phyloP scores from a whole-genome alignment of 2,329 filamentous ascomycete genomes.

The Teratosphaeria epicoccoides region DNA sequence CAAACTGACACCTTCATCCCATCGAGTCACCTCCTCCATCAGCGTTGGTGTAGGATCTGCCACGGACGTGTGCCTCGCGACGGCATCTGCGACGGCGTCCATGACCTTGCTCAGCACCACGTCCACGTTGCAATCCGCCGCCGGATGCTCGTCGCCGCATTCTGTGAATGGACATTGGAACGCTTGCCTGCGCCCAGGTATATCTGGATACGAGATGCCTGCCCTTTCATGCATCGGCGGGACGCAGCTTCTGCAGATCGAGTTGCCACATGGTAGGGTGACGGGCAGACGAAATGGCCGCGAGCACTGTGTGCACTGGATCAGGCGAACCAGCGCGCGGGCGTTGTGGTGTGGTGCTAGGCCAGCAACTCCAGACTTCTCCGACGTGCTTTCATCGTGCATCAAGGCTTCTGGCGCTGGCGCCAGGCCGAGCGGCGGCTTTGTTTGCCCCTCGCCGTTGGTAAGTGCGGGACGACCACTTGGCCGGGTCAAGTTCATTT shows the following conservation, averaged over 20 bases:
- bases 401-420: slow-evolving; percentile 27
- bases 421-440: neutral
- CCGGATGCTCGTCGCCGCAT: slow-evolving; percentile 61
- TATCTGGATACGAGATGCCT: slow-evolving; percentile 68
- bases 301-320: slow-evolving; percentile 70
- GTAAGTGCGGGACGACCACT: neutral
- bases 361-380: slow-evolving; percentile 24
- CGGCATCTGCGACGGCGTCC: slow-evolving; percentile 45
- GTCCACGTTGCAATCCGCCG: slow-evolving; percentile 66
- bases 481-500: slow-evolving; percentile 4
- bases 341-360: slow-evolving; percentile 44
- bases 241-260: slow-evolving; percentile 64
- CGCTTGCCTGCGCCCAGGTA: slow-evolving; percentile 54
- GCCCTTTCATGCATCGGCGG: slow-evolving; percentile 53
- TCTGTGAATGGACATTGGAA: slow-evolving; percentile 62
- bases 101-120: slow-evolving; percentile 66
- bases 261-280: slow-evolving; percentile 71
- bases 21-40: slow-evolving; percentile 32
- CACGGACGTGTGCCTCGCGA: slow-evolving; percentile 33
- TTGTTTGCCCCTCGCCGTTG: slow-evolving; percentile 1
- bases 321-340: slow-evolving; percentile 56
- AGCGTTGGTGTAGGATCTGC: slow-evolving; percentile 26
- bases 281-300: slow-evolving; percentile 56
- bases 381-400: slow-evolving; percentile 27
- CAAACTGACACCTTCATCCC: slow-evolving; percentile 24